These are phyloP conservation scores for Fraxinus platypoda DNA, from an alignment of 305 asterid species.

Conservation along the genomic window DNA sequence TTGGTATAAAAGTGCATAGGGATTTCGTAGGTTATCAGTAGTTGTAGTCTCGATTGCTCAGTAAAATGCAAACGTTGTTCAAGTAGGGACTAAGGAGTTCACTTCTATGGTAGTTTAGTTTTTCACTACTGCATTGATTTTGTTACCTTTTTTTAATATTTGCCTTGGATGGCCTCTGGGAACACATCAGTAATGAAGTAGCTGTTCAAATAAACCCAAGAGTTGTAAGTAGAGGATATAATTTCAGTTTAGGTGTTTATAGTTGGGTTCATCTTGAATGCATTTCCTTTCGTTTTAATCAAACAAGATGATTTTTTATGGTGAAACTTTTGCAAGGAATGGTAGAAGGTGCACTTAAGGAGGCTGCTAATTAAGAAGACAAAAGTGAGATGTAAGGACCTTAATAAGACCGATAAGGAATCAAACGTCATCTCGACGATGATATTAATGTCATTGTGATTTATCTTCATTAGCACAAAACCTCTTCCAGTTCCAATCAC, in stretches of 20 bases:
- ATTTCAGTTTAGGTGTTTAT: not conserved
- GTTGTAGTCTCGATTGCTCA: slow-evolving; percentile 71
- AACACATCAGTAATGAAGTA: slow-evolving; percentile 70
- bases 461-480: slow-evolving; percentile 64
- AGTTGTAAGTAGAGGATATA: slow-evolving; percentile 53
- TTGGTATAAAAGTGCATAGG: slow-evolving; percentile 34
- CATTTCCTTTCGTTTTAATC: not conserved
- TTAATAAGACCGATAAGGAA: slow-evolving; percentile 70
- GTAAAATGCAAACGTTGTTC: slow-evolving; percentile 71
- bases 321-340: slow-evolving; percentile 63
- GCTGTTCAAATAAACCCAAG: slow-evolving; percentile 85
- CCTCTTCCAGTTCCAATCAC: too few species aligned
- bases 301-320: not conserved
- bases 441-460: slow-evolving; percentile 82
- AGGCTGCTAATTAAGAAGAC: slow-evolving; percentile 90
- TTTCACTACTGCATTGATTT: not conserved
- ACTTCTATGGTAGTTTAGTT: slow-evolving; percentile 56
- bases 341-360: slow-evolving; percentile 72
- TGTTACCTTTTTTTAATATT: slow-evolving; percentile 49
- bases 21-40: slow-evolving; percentile 67
- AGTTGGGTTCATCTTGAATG: not conserved
- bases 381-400: slow-evolving; percentile 71
- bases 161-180: slow-evolving; percentile 98
- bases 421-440: slow-evolving; percentile 74
- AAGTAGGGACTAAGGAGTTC: slow-evolving; percentile 67